Evolutionary conservation across 164 flowering plant species (phyloP), one percentile per base, ranked within the genome.

Genomic region (Umbilicus rupestris): DNA sequence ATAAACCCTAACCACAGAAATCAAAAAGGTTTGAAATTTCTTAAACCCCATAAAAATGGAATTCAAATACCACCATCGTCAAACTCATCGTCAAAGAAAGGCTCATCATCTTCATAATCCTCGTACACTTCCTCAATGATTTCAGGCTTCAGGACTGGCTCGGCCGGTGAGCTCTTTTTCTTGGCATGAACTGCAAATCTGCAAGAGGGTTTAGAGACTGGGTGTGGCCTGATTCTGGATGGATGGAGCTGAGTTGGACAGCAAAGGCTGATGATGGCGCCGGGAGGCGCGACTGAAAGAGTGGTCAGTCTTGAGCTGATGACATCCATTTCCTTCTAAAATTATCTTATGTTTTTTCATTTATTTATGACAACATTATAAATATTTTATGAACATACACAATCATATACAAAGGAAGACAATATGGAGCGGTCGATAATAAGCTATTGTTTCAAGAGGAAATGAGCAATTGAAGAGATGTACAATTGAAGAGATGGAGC

Each of bases 191-290:
- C 14, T 24, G 30, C 30, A 11, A 52, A 22, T 12, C 58, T 52
- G 15, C 58, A 9, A 24, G 15, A 3, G 24, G 58, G n/a, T 63
- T 5, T 33, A 41, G 44, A 28, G 69, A 63, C 64, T 16, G 73
- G 76, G 70, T 46, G 49, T 29, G 63, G 8, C 64, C 65, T 19
- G 62, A 71, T 68, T 31, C 69, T 68, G 69, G 69, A 63, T 45
- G 62, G 58, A 65, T 49, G 30, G 31, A 31, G 35, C 24, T 19
- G 62, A 17, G 20, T 65, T 30, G 66, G 39, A 64, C 31, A 65
- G 35, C 67, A 55, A 46, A 66, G 66, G 39, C 49, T 64, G 70
- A 44, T 44, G 47, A 19, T 44, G n/a, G 26, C 3, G 7, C 22
- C 15, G 26, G 55, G 24, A 47, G 55, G 55, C 55, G 24, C 44